A percentile compares a stretch with the other conserved stretches of the same genome.
These are phyloP conservation scores for Alternaria infectoria DNA, from an alignment of 2,329 filamentous ascomycete species.

Conservation along the genomic window DNA sequence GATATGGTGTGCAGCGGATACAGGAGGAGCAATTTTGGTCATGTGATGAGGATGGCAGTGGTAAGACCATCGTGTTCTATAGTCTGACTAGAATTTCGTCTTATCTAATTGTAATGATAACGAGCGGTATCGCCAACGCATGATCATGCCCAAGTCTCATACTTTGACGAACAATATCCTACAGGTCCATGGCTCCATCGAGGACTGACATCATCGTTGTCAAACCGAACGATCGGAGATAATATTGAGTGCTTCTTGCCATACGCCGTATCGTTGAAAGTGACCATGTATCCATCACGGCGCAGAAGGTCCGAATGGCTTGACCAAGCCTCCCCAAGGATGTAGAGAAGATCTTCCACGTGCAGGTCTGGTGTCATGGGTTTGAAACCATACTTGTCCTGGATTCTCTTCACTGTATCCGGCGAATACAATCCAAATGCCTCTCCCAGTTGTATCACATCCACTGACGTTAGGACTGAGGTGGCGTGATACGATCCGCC, in stretches of 20 bases:
- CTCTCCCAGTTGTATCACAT: neutral
- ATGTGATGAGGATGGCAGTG: neutral
- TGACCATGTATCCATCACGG: neutral
- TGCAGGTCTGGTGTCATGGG: neutral
- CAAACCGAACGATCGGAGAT: neutral
- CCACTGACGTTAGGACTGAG: neutral
- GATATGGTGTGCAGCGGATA: neutral
- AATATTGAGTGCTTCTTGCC: neutral
- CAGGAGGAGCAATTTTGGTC: neutral
- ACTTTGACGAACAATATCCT: neutral
- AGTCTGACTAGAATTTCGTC: neutral
- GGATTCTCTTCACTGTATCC: neutral
- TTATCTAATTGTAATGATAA: neutral
- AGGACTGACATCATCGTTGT: neutral
- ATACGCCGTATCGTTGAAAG: neutral
- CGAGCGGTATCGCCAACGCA: neutral
- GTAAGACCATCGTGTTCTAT: neutral
- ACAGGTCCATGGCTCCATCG: neutral
- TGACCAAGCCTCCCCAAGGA: neutral
- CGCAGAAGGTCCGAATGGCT: neutral
- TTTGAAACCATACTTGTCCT: neutral
- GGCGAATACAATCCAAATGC: neutral
- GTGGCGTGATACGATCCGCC: conserved; percentile 18
- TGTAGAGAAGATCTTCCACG: neutral
- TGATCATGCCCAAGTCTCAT: neutral